Percentiles rank a stretch among this genome's conserved stretches.
phyloP scores from a whole-genome alignment of 768 basidiomycete species.

The Mycena rosella region DNA sequence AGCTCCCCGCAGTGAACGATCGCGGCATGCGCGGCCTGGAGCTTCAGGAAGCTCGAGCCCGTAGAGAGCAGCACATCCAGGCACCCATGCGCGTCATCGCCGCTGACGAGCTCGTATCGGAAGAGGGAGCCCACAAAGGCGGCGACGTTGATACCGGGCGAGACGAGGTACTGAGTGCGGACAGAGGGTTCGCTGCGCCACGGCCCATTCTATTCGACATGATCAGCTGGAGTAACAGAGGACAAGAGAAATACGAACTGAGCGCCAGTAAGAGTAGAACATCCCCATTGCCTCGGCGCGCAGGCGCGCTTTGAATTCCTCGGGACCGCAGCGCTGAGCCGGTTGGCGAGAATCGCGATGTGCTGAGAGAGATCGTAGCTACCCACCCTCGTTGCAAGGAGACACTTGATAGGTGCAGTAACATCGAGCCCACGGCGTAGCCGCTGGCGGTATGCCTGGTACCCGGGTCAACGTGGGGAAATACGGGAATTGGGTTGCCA shows the following conservation, averaged over 20 bases:
- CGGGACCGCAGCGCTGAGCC: neutral
- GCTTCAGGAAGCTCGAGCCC: too few relatives aligned
- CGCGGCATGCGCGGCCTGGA: too few relatives aligned
- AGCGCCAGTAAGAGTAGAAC: conserved; percentile 1
- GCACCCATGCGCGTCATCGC: neutral
- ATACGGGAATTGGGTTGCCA: neutral
- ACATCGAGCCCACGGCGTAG: neutral
- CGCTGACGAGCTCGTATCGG: neutral
- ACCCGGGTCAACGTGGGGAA: neutral
- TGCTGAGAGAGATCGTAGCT: neutral
- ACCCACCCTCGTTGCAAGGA: neutral
- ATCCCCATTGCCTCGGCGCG: neutral
- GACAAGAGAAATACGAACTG: conserved; percentile 2
- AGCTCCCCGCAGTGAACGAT: neutral
- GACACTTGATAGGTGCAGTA: neutral
- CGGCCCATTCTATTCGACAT: too few relatives aligned
- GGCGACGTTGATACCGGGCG: conserved; percentile 45
- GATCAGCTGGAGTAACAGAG: too few relatives aligned
- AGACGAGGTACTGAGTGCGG: conserved; percentile 15
- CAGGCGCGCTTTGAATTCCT: neutral
- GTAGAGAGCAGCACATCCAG: too few relatives aligned
- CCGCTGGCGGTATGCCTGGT: conserved; percentile 11
- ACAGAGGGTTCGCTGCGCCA: too few relatives aligned
- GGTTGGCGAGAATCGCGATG: neutral
- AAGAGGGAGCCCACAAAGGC: neutral